Percentiles rank a stretch among this genome's conserved stretches.
phyloP scores from a whole-genome alignment of 108 stramenopile species.

The Cyclostephanos invisitatus region DNA sequence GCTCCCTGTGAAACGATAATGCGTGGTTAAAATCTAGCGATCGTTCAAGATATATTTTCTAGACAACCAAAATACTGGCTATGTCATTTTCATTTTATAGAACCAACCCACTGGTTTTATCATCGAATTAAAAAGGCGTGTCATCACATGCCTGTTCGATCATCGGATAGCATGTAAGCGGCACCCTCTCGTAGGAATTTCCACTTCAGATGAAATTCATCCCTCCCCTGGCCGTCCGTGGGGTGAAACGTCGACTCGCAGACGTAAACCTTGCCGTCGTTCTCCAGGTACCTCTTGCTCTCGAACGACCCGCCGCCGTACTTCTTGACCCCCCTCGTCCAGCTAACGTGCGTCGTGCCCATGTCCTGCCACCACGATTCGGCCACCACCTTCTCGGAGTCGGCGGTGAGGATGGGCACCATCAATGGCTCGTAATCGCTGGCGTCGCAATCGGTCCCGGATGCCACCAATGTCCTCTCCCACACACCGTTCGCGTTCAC shows the following conservation, averaged over 20 bases:
- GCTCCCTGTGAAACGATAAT: too few species aligned
- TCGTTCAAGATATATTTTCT: too few species aligned
- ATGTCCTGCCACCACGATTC: slow-evolving; percentile 82
- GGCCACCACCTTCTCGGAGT: slow-evolving; percentile 64
- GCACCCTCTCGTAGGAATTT: slow-evolving; percentile 46
- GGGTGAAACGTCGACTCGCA: slow-evolving; percentile 80
- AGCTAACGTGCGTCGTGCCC: slow-evolving; percentile 69
- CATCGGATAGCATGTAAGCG: slow-evolving; percentile 14
- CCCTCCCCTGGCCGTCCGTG: slow-evolving; percentile 38
- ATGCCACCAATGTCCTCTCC: slow-evolving; percentile 68
- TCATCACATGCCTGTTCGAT: neutral
- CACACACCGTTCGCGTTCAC: slow-evolving; percentile 66
- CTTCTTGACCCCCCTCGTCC: slow-evolving; percentile 67
- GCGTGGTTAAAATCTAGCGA: too few species aligned
- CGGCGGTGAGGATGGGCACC: slow-evolving; percentile 57
- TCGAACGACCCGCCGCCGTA: slow-evolving; percentile 79
- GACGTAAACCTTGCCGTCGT: slow-evolving; percentile 54
- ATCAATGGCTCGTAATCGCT: slow-evolving; percentile 26
- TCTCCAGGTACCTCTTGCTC: slow-evolving; percentile 65
- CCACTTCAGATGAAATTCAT: slow-evolving; percentile 28
- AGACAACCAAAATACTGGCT: neutral
- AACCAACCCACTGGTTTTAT: neutral
- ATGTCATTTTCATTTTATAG: neutral
- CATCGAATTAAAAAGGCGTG: neutral
- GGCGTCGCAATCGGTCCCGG: slow-evolving; percentile 50